Conservation (phyloP, 371 early-diverging fungal species). For the Rhizopus stolonifer region DNA sequence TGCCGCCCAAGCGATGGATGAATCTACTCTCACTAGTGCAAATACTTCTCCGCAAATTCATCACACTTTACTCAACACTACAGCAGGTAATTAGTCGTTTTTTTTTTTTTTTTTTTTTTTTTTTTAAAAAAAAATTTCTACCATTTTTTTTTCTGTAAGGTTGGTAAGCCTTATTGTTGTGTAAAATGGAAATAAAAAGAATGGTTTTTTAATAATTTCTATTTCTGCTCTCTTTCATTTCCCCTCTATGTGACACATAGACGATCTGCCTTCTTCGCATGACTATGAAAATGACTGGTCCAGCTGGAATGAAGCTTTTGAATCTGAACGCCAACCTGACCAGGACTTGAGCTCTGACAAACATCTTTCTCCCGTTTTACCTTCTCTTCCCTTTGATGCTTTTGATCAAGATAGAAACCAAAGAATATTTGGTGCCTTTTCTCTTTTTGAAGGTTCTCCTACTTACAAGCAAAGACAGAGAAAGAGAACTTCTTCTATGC, state of each 20-base stretch:
- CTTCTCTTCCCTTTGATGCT: not conserved
- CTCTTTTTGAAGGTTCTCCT: constrained; percentile 63
- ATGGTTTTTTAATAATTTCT: constrained; percentile 3
- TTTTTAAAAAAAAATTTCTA: constrained; percentile 2
- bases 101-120: not conserved
- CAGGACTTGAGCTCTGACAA: constrained; percentile 8
- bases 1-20: constrained; percentile 30
- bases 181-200: not conserved
- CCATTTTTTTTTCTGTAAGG: too few species aligned
- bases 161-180: too few species aligned
- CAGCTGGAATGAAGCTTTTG: not conserved
- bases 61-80: constrained; percentile 2
- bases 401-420: constrained; percentile 13
- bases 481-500: constrained; percentile 45
- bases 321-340: not conserved
- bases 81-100: constrained; percentile 23
- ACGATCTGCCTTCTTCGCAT: constrained; percentile 7
- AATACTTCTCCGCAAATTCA: not conserved
- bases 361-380: not conserved
- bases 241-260: constrained; percentile 5
- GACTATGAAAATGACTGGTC: constrained; percentile 1
- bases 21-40: constrained; percentile 7
- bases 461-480: constrained; percentile 69
- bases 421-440: constrained; percentile 55
- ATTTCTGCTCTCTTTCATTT: constrained; percentile 3